phyloP scores from a whole-genome alignment of 1,139 yeast species.

The Geotrichum klebahnii region DNA sequence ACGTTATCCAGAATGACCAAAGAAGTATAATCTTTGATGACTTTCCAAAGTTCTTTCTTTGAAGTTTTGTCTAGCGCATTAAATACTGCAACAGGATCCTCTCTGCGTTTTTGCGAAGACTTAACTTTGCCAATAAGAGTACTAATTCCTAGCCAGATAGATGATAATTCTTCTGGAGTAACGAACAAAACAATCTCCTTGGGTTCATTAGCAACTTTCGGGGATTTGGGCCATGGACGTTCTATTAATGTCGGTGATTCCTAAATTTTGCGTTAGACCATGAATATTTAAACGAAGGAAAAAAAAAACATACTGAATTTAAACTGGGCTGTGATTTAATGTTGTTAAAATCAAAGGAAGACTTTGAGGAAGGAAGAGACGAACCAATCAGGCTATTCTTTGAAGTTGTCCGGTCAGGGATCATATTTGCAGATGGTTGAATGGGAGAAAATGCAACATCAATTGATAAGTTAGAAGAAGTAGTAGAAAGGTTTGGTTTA shows the following conservation, averaged over 20 bases:
- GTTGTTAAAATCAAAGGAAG: conserved; percentile 6
- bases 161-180: conserved; percentile 62
- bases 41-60: conserved; percentile 66
- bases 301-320: conserved; percentile 5
- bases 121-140: conserved; percentile 44
- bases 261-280: not conserved
- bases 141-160: conserved; percentile 58
- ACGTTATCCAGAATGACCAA: conserved; percentile 54
- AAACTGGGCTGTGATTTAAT: conserved; percentile 7
- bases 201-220: not conserved
- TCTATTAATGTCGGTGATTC: not conserved
- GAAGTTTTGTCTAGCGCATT: conserved; percentile 57
- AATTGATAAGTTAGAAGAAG: not conserved
- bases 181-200: conserved; percentile 45
- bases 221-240: conserved; percentile 4
- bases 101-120: conserved; percentile 38
- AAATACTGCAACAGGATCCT: conserved; percentile 59
- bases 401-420: not conserved
- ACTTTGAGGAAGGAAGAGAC: not conserved
- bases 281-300: not conserved
- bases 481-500: no score
- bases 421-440: not conserved
- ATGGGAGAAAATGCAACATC: not conserved
- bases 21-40: conserved; percentile 57
- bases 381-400: not conserved